phyloP scores from a whole-genome alignment of 495 filamentous ascomycete species.

The Podospora australis region DNA sequence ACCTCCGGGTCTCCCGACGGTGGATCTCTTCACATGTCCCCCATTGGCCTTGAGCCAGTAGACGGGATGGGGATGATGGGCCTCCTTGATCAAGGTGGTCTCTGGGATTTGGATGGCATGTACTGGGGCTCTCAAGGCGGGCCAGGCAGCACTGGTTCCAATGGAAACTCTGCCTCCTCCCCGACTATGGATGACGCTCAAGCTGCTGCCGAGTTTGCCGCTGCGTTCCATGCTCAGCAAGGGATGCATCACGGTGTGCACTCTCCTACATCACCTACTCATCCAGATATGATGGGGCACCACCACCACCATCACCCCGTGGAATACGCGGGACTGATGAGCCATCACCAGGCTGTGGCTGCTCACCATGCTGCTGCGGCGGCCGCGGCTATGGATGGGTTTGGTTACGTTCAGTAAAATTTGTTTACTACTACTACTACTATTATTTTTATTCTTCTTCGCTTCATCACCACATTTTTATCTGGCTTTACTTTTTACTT shows the following conservation, averaged over 20 bases:
- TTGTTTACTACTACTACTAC: not conserved
- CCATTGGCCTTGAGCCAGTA: conserved; percentile 44
- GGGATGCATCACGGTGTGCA: not conserved
- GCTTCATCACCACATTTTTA: not conserved
- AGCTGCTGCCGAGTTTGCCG: conserved; percentile 19
- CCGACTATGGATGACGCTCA: not conserved
- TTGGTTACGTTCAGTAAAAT: conserved; percentile 14
- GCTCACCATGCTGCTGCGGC: not conserved
- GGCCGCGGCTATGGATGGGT: conserved; percentile 9
- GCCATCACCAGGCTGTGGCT: conserved; percentile 11
- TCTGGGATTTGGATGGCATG: conserved; percentile 53
- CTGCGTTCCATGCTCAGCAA: conserved; percentile 10
- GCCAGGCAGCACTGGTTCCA: no score
- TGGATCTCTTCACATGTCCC: conserved; percentile 40
- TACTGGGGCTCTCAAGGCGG: conserved; percentile 36
- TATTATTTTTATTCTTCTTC: not conserved
- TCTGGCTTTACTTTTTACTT: not conserved
- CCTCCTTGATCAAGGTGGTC: conserved; percentile 46
- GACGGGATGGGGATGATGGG: conserved; percentile 48
- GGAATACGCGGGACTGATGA: conserved; percentile 11
- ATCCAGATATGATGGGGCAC: not conserved
- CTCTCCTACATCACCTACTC: not conserved
- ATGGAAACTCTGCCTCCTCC: not conserved
- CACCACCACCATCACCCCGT: conserved; percentile 1
- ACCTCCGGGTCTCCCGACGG: no score